A percentile compares a stretch with the other conserved stretches of the same genome.
phyloP scores from a whole-genome alignment of 345 rosid species.

The Syzygium jambos region DNA sequence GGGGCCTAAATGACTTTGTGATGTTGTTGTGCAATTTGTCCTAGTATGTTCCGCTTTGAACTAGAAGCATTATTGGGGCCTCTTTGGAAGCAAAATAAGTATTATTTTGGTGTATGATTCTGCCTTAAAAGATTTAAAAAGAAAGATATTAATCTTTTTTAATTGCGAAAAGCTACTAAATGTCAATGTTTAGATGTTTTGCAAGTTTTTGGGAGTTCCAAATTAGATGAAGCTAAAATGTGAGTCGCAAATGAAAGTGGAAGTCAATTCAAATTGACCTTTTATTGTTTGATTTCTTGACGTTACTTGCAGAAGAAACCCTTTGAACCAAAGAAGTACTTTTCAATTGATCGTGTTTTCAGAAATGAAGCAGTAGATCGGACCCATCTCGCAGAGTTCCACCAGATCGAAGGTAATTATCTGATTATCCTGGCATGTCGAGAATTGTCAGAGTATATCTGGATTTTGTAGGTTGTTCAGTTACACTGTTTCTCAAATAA shows the following conservation, averaged over 20 bases:
- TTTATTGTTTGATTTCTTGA: neutral
- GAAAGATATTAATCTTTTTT: too few species aligned
- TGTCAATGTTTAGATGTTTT: too few species aligned
- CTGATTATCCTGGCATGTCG: neutral
- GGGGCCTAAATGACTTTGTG: neutral
- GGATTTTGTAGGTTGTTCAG: neutral
- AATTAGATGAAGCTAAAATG: neutral
- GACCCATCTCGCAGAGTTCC: conserved; percentile 95
- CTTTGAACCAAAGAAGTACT: conserved; percentile 75
- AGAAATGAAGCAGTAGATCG: conserved; percentile 97
- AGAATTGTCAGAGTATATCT: neutral
- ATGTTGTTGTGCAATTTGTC: neutral
- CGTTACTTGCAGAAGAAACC: conserved; percentile 25
- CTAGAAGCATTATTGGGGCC: neutral
- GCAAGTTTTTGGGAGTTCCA: neutral
- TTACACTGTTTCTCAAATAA: neutral
- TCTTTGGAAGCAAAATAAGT: too few species aligned
- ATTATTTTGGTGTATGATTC: too few species aligned
- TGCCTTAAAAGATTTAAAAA: neutral
- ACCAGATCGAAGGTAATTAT: conserved; percentile 84
- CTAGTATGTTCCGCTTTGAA: neutral
- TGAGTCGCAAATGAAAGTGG: neutral
- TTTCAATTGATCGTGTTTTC: conserved; percentile 95
- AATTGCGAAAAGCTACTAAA: too few species aligned
- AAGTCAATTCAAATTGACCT: neutral